phyloP scores from a whole-genome alignment of 1,284 basidiomycete species.

The Fomitiporia mediterranea region DNA sequence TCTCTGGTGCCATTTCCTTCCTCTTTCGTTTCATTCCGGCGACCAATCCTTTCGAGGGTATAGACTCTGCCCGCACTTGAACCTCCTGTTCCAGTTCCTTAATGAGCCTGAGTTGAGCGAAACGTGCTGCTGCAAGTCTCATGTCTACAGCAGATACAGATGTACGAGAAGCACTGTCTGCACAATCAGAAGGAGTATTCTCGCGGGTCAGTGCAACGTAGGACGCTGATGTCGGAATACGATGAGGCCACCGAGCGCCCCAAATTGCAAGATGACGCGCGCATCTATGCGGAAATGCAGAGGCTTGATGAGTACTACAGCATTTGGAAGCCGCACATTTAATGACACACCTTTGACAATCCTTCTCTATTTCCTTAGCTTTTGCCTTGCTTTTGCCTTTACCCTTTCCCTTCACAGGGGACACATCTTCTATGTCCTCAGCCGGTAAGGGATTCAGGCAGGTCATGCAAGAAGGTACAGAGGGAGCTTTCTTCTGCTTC shows the following conservation, averaged over 20 bases:
- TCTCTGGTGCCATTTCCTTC: neutral
- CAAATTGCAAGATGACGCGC: conserved; percentile 75
- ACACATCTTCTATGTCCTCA: conserved; percentile 24
- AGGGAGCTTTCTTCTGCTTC: conserved; percentile 21
- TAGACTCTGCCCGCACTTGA: neutral
- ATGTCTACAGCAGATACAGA: conserved; percentile 12
- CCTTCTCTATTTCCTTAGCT: conserved; percentile 50
- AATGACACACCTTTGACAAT: conserved; percentile 69
- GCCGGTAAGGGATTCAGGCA: conserved; percentile 24
- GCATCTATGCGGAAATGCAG: conserved; percentile 43
- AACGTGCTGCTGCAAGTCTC: conserved; percentile 13
- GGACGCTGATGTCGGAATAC: conserved; percentile 47
- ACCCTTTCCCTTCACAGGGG: conserved; percentile 45
- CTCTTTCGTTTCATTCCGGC: neutral
- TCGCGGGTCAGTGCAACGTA: conserved; percentile 44
- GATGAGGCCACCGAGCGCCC: conserved; percentile 60
- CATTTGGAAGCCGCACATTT: neutral
- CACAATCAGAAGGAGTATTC: conserved; percentile 42
- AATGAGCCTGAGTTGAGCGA: conserved; percentile 11
- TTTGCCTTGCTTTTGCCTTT: conserved; percentile 36
- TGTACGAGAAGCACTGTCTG: conserved; percentile 3
- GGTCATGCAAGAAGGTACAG: conserved; percentile 28
- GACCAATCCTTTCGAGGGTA: neutral
- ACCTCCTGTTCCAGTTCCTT: neutral
- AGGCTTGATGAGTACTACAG: neutral